These are phyloP conservation scores for Calonectria pteridis DNA, from an alignment of 2,329 filamentous ascomycete genomes.

Conservation along the genomic window DNA sequence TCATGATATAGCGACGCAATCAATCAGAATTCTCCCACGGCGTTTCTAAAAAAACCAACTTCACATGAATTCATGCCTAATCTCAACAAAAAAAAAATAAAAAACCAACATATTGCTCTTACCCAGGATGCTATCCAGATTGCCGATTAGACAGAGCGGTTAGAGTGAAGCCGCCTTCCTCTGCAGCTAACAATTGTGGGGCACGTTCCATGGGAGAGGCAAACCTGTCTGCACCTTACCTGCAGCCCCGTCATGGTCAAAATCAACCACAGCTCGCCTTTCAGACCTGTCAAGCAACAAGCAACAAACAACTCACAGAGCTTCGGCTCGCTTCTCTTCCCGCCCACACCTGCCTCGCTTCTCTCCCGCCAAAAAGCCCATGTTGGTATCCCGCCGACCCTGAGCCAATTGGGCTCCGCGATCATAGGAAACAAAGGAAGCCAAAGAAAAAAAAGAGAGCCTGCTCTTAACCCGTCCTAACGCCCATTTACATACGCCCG, in stretches of 20 bases:
- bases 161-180: not conserved
- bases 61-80: no score
- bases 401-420: constrained; percentile 4
- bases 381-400: not conserved
- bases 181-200: not conserved
- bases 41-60: no score
- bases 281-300: no score
- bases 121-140: not conserved
- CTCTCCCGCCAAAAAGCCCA: not conserved
- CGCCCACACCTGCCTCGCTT: no score
- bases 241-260: not conserved
- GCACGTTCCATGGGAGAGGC: not conserved
- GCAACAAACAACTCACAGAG: no score
- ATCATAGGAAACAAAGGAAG: not conserved
- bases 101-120: not conserved
- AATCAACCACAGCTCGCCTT: not conserved
- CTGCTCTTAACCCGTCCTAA: not conserved
- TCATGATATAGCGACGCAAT: no score
- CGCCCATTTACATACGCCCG: not conserved
- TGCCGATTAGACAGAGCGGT: not conserved
- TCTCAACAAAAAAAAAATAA: no score
- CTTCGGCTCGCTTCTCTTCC: not conserved
- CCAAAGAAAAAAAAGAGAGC: not conserved
- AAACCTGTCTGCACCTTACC: not conserved
- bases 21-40: no score